Evolutionary conservation across 148 eudicot species (phyloP).

Genomic region (Rhododendron williamsianum): DNA sequence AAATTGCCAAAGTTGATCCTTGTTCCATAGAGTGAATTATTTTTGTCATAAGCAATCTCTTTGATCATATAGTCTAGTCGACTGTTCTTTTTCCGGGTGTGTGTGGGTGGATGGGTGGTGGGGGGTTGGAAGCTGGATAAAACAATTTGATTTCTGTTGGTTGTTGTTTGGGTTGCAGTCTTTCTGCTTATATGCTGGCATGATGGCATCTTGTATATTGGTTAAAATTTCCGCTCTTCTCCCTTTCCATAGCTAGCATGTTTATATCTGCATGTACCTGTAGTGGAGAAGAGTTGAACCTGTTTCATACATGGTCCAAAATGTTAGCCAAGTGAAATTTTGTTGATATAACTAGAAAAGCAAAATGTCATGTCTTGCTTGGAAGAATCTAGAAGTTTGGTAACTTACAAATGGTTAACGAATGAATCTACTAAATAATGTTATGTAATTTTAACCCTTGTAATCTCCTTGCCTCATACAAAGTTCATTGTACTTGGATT

Average conservation of each 20-base stretch:
- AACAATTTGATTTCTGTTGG: background rate
- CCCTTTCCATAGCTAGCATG: background rate
- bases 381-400: background rate
- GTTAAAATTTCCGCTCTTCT: background rate
- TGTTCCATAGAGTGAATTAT: background rate
- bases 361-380: background rate
- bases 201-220: background rate
- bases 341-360: background rate
- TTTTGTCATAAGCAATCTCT: background rate
- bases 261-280: background rate
- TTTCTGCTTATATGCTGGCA: background rate
- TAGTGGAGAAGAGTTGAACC: background rate
- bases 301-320: background rate
- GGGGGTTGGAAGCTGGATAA: background rate
- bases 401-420: background rate
- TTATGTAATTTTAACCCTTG: background rate
- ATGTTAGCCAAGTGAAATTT: background rate
- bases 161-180: background rate
- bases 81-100: background rate
- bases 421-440: background rate
- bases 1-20: background rate
- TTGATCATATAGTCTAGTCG: background rate
- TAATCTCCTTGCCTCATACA: background rate
- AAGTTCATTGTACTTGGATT: background rate
- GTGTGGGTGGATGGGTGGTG: background rate